These are phyloP conservation scores for Thielaviopsis punctulata DNA, from an alignment of 2,329 filamentous ascomycete genomes.

Conservation along the genomic window DNA sequence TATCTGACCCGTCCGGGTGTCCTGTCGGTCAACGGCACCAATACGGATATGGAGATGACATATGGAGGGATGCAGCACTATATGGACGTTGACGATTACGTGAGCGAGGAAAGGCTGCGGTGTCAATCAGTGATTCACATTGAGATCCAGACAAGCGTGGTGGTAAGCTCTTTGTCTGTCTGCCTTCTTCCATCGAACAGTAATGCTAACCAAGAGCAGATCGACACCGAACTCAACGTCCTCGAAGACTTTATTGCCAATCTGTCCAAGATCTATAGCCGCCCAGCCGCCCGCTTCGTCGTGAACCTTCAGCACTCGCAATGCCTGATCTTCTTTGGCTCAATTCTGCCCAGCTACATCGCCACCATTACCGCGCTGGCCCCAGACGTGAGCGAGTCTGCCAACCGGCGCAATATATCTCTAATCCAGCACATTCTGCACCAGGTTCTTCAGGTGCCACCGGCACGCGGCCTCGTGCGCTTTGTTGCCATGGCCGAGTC, in stretches of 20 bases:
- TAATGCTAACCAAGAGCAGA: slow-evolving; percentile 26
- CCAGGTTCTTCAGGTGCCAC: slow-evolving; percentile 48
- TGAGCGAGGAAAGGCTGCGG: slow-evolving; percentile 28
- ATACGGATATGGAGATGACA: background rate
- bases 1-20: background rate
- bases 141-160: slow-evolving; percentile 47
- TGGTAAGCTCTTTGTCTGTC: slow-evolving; percentile 25
- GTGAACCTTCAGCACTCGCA: slow-evolving; percentile 60
- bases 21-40: background rate
- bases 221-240: slow-evolving; percentile 59
- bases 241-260: slow-evolving; percentile 57
- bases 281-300: slow-evolving; percentile 55
- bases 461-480: slow-evolving; percentile 52
- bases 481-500: slow-evolving; percentile 56
- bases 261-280: slow-evolving; percentile 58
- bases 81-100: slow-evolving; percentile 27
- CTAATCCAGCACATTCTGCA: slow-evolving; percentile 61
- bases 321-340: slow-evolving; percentile 57
- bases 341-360: slow-evolving; percentile 64
- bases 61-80: slow-evolving; percentile 20
- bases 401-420: slow-evolving; percentile 67
- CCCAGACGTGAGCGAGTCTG: slow-evolving; percentile 49
- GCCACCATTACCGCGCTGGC: slow-evolving; percentile 57
- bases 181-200: too few relatives aligned
- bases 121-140: slow-evolving; percentile 42